Conservation (phyloP, 108 stramenopile genomes). For the Cylindrotheca closterium region DNA sequence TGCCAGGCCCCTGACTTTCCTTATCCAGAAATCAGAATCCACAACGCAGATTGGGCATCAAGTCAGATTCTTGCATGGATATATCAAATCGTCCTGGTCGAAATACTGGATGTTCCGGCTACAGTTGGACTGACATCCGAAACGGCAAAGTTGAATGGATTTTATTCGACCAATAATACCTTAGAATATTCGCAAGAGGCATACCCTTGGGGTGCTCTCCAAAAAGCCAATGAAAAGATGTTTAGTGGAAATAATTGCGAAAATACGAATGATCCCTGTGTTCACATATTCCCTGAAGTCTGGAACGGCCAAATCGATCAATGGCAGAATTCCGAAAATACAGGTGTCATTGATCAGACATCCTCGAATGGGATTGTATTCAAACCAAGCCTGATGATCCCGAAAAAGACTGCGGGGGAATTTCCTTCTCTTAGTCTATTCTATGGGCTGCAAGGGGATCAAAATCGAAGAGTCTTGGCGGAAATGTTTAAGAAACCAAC, state of each 20-base stretch:
- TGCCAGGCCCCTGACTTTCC: conserved; percentile 14
- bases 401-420: conserved; percentile 14
- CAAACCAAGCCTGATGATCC: conserved; percentile 25
- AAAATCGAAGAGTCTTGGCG: conserved; percentile 21
- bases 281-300: conserved; percentile 23
- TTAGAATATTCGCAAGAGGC: conserved; percentile 23
- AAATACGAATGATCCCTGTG: conserved; percentile 12
- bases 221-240: conserved; percentile 1
- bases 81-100: conserved; percentile 29
- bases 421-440: conserved; percentile 35
- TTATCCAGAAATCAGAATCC: conserved; percentile 39
- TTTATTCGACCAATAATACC: conserved; percentile 21
- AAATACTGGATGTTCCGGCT: conserved; percentile 22
- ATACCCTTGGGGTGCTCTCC: conserved; percentile 20
- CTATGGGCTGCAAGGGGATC: conserved; percentile 30
- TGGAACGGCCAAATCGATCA: conserved; percentile 19
- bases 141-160: conserved; percentile 5
- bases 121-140: conserved; percentile 22
- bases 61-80: conserved; percentile 28
- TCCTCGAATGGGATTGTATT: conserved; percentile 7
- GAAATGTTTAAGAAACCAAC: conserved; percentile 37
- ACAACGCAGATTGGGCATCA: conserved; percentile 29
- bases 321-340: not conserved
- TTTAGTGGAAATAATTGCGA: not conserved
- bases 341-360: conserved; percentile 9